Evolutionary conservation across 2,329 filamentous ascomycete genomes (phyloP).

Genomic region (Amauroascus niger): DNA sequence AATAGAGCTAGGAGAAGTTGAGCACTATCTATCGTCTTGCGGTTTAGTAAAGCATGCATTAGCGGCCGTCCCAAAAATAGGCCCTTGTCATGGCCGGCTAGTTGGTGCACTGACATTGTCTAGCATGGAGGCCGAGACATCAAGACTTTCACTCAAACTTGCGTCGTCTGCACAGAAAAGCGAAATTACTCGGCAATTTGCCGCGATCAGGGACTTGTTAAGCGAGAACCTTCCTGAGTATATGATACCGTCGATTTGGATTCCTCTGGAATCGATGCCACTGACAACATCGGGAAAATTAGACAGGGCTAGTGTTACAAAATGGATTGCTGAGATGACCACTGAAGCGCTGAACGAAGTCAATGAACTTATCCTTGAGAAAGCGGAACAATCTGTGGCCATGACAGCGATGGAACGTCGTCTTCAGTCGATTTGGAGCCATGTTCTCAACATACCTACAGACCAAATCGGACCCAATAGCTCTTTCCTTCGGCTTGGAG

Average conservation of each 20-base stretch:
- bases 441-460: slow-evolving; percentile 26
- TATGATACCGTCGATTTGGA: not conserved
- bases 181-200: not conserved
- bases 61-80: not conserved
- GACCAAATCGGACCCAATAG: slow-evolving; percentile 1
- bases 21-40: slow-evolving; percentile 5
- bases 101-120: not conserved
- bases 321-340: slow-evolving; percentile 16
- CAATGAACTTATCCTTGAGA: not conserved
- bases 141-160: too few relatives aligned
- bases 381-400: too few relatives aligned
- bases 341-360: slow-evolving; percentile 11
- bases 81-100: not conserved
- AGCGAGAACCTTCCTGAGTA: not conserved
- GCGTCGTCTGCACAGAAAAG: not conserved
- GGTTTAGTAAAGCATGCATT: not conserved
- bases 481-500: slow-evolving; percentile 12
- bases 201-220: too few relatives aligned
- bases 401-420: not conserved
- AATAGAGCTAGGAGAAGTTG: slow-evolving; percentile 12
- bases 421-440: slow-evolving; percentile 26
- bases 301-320: slow-evolving; percentile 20
- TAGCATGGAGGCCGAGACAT: too few relatives aligned
- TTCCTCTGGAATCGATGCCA: not conserved
- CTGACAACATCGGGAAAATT: slow-evolving; percentile 1